Percentiles rank a stretch among this genome's conserved stretches.
Conservation (phyloP, 2,329 filamentous ascomycete species). For the Neofusicoccum laricinum region DNA sequence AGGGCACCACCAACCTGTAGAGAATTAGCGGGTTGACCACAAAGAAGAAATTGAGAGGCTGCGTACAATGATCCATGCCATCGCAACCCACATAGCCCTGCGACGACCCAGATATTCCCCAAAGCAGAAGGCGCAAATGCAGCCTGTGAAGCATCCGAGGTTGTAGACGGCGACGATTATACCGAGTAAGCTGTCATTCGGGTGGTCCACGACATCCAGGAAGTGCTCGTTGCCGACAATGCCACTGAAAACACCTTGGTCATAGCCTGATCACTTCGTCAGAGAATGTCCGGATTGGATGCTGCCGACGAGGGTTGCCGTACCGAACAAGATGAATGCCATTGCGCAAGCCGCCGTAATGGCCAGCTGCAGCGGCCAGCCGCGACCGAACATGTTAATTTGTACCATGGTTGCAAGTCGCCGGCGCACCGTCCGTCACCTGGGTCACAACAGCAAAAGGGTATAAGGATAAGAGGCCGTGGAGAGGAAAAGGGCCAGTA, state of each 20-base stretch:
- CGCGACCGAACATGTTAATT: slow-evolving; percentile 14
- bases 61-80: slow-evolving; percentile 16
- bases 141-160: slow-evolving; percentile 44
- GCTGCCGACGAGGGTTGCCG: too few species aligned
- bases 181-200: slow-evolving; percentile 42
- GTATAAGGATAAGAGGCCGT: background rate
- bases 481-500: background rate
- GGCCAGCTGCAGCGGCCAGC: slow-evolving; percentile 15
- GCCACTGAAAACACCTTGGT: slow-evolving; percentile 38
- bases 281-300: background rate
- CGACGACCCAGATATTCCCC: slow-evolving; percentile 44
- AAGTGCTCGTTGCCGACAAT: slow-evolving; percentile 41
- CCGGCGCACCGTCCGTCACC: background rate
- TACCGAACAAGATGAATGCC: slow-evolving; percentile 16
- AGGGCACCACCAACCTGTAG: slow-evolving; percentile 8
- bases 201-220: slow-evolving; percentile 31
- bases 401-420: background rate
- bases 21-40: background rate
- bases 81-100: slow-evolving; percentile 33
- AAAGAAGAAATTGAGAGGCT: too few species aligned
- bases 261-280: slow-evolving; percentile 1
- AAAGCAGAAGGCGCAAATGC: slow-evolving; percentile 35
- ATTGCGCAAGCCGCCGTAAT: slow-evolving; percentile 13
- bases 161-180: slow-evolving; percentile 52
- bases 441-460: background rate